These are phyloP conservation scores for Echinochloa phyllopogon DNA, from an alignment of 176 grass and related monocot genomes.

Conservation along the genomic window DNA sequence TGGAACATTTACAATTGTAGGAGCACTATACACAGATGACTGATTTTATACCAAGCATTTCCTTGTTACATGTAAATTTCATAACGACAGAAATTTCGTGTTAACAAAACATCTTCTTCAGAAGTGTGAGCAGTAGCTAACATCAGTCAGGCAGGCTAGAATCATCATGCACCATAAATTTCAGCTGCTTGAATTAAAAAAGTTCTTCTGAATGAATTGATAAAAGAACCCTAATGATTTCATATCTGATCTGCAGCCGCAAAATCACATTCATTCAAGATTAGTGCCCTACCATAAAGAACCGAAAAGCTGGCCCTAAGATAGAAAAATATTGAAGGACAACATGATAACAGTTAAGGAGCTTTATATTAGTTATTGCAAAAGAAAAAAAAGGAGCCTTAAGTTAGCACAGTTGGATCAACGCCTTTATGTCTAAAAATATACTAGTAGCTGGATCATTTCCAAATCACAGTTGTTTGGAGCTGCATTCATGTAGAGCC, in stretches of 20 bases:
- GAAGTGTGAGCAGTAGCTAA: not conserved
- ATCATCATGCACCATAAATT: not conserved
- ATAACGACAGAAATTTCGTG: not conserved
- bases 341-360: slow-evolving; percentile 35
- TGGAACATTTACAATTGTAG: not conserved
- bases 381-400: slow-evolving; percentile 9
- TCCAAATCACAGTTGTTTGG: slow-evolving; percentile 6
- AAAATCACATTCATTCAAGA: slow-evolving; percentile 32
- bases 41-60: not conserved
- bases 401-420: slow-evolving; percentile 38
- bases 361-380: slow-evolving; percentile 16
- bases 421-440: slow-evolving; percentile 5
- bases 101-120: not conserved
- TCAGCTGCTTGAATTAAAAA: not conserved
- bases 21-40: not conserved
- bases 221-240: not conserved
- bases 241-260: not conserved
- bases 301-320: not conserved
- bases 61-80: not conserved
- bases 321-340: slow-evolving; percentile 20
- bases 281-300: slow-evolving; percentile 29
- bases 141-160: not conserved
- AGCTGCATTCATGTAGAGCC: not conserved
- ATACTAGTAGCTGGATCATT: slow-evolving; percentile 18
- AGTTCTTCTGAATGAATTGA: not conserved